Conservation (phyloP, 139 green algal species). For the Pleodorina starrii region DNA sequence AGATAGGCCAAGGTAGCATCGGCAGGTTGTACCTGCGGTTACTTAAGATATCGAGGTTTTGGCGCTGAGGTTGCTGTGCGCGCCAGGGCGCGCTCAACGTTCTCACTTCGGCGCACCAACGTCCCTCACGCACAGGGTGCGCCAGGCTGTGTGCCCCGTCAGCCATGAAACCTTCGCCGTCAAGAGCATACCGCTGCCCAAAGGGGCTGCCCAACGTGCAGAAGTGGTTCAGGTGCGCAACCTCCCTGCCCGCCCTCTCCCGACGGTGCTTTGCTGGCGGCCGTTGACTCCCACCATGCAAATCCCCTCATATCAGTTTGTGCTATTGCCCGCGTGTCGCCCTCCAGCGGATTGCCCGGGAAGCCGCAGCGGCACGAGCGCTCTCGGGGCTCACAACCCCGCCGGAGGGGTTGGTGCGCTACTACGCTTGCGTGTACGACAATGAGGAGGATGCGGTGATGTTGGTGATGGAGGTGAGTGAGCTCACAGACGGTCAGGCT, state of each 20-base stretch:
- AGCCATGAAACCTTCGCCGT: background rate
- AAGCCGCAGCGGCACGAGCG: background rate
- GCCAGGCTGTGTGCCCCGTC: background rate
- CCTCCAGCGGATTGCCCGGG: conserved; percentile 5
- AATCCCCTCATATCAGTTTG: too few species aligned
- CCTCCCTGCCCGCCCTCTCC: background rate
- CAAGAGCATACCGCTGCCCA: background rate
- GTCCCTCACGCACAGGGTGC: background rate
- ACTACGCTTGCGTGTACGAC: conserved; percentile 29
- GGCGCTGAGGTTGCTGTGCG: background rate
- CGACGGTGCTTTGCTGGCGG: too few species aligned
- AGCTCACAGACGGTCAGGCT: too few species aligned
- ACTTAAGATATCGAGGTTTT: background rate
- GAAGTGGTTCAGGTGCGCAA: background rate
- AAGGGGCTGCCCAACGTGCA: background rate
- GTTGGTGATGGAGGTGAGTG: conserved; percentile 23
- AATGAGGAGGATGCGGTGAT: background rate
- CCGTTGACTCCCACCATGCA: background rate
- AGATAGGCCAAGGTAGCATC: conserved; percentile 25
- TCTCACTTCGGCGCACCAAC: background rate
- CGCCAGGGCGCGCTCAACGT: too few species aligned
- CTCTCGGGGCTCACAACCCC: background rate
- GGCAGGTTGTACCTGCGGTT: conserved; percentile 8
- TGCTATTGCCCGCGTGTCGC: too few species aligned
- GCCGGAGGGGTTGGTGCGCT: background rate